These are phyloP conservation scores for Aspergillus texensis DNA, from an alignment of 2,329 filamentous ascomycete genomes.

Conservation along the genomic window DNA sequence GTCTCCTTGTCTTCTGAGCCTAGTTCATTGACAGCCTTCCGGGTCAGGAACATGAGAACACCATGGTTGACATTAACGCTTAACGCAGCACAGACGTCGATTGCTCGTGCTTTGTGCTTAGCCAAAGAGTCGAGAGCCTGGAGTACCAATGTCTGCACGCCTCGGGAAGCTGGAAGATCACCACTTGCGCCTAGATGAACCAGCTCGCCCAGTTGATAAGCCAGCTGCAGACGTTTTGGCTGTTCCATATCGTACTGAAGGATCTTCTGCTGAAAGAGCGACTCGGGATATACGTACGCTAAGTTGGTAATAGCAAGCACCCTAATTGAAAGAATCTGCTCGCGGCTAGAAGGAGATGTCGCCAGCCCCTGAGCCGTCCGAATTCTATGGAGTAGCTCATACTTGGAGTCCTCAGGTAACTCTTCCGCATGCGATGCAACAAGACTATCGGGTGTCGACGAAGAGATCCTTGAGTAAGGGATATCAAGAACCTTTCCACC, in stretches of 20 bases:
- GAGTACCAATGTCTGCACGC: slow-evolving; percentile 80
- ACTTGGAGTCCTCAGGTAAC: slow-evolving; percentile 72
- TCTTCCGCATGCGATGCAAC: slow-evolving; percentile 55
- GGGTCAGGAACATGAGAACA: slow-evolving; percentile 86
- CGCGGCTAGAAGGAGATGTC: slow-evolving; percentile 65
- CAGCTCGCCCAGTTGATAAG: slow-evolving; percentile 89
- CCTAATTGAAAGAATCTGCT: slow-evolving; percentile 76
- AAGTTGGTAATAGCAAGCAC: slow-evolving; percentile 87
- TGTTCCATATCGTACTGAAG: slow-evolving; percentile 87
- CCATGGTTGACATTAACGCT: slow-evolving; percentile 97
- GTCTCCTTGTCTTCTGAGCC: slow-evolving; percentile 60
- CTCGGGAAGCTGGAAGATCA: slow-evolving; percentile 67
- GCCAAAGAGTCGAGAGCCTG: slow-evolving; percentile 83
- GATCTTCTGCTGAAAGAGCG: slow-evolving; percentile 81
- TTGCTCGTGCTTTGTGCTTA: slow-evolving; percentile 72
- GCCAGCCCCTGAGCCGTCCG: slow-evolving; percentile 81
- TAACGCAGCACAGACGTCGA: slow-evolving; percentile 85
- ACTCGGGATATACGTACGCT: slow-evolving; percentile 83
- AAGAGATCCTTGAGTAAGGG: slow-evolving; percentile 52
- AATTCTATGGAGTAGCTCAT: slow-evolving; percentile 82
- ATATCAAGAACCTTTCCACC: slow-evolving; percentile 65
- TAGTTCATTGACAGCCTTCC: slow-evolving; percentile 86
- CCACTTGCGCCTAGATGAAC: slow-evolving; percentile 79
- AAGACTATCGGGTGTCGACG: slow-evolving; percentile 40
- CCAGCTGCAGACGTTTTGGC: slow-evolving; percentile 82